Percentiles rank a stretch among this genome's conserved stretches.
Evolutionary conservation across 2,329 filamentous ascomycete species (phyloP).

Genomic region (Exophiala mesophila): DNA sequence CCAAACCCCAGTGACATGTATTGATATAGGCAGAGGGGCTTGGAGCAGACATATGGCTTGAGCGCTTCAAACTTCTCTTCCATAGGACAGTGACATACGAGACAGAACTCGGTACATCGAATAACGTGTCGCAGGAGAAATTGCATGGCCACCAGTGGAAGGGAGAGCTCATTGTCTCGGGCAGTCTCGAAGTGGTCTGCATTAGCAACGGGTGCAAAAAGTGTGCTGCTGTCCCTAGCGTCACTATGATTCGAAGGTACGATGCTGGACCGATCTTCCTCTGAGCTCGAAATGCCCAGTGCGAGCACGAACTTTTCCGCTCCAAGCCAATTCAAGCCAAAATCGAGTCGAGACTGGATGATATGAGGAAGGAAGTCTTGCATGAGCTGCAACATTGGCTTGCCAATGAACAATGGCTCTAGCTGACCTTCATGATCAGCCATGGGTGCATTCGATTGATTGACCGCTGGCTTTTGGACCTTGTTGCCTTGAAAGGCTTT

Average conservation of each 20-base stretch:
- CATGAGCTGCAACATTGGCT: slow-evolving; percentile 64
- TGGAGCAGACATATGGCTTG: slow-evolving; percentile 66
- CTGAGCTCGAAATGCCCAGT: slow-evolving; percentile 32
- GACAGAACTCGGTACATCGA: slow-evolving; percentile 78
- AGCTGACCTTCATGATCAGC: slow-evolving; percentile 34
- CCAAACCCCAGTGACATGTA: slow-evolving; percentile 84
- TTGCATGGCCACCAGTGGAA: slow-evolving; percentile 62
- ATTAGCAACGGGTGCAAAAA: slow-evolving; percentile 43
- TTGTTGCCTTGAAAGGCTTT: not conserved
- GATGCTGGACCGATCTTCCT: slow-evolving; percentile 6
- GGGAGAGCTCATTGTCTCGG: slow-evolving; percentile 37
- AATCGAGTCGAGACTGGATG: slow-evolving; percentile 53
- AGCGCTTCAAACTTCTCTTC: slow-evolving; percentile 53
- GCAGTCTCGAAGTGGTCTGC: slow-evolving; percentile 47
- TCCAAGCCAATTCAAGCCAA: slow-evolving; percentile 60
- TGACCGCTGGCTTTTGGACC: not conserved
- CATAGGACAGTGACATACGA: slow-evolving; percentile 72
- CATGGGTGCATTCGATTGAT: not conserved
- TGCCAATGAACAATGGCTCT: slow-evolving; percentile 63
- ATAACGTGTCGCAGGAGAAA: slow-evolving; percentile 72
- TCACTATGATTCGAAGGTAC: no score
- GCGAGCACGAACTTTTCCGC: slow-evolving; percentile 57
- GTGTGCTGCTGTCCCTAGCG: slow-evolving; percentile 13
- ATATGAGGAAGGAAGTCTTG: slow-evolving; percentile 60
- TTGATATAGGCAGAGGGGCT: slow-evolving; percentile 74